Conservation (phyloP, 2,329 filamentous ascomycete genomes). For the Cladophialophora psammophila region DNA sequence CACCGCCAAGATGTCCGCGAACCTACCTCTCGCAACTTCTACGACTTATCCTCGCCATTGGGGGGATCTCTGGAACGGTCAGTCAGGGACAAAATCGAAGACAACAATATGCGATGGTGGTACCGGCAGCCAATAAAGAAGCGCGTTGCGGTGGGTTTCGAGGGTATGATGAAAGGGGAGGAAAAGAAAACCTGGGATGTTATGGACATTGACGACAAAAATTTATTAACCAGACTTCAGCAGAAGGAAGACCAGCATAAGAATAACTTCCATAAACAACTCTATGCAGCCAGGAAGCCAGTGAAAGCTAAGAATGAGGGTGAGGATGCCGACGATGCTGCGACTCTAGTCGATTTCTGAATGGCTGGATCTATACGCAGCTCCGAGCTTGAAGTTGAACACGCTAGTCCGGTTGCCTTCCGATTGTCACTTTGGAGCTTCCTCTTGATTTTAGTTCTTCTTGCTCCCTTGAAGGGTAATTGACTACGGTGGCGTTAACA, state of each 20-base stretch:
- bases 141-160: neutral
- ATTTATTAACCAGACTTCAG: neutral
- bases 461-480: too few relatives aligned
- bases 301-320: neutral
- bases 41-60: neutral
- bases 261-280: neutral
- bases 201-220: neutral
- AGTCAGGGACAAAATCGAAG: neutral
- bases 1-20: neutral
- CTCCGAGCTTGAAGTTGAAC: too few relatives aligned
- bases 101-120: neutral
- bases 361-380: too few relatives aligned
- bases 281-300: neutral
- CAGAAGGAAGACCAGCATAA: neutral
- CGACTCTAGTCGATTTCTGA: neutral
- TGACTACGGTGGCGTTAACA: too few relatives aligned
- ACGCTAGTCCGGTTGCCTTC: too few relatives aligned
- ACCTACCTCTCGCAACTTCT: neutral
- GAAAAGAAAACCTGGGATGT: neutral
- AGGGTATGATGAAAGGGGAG: neutral
- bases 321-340: neutral
- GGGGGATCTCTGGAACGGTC: neutral
- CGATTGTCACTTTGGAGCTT: too few relatives aligned
- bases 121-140: neutral
- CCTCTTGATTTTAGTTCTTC: too few relatives aligned